Percentiles rank a stretch among this genome's conserved stretches.
These are phyloP conservation scores for Fusarium verrucosum DNA, from an alignment of 2,329 filamentous ascomycete genomes.

Conservation along the genomic window DNA sequence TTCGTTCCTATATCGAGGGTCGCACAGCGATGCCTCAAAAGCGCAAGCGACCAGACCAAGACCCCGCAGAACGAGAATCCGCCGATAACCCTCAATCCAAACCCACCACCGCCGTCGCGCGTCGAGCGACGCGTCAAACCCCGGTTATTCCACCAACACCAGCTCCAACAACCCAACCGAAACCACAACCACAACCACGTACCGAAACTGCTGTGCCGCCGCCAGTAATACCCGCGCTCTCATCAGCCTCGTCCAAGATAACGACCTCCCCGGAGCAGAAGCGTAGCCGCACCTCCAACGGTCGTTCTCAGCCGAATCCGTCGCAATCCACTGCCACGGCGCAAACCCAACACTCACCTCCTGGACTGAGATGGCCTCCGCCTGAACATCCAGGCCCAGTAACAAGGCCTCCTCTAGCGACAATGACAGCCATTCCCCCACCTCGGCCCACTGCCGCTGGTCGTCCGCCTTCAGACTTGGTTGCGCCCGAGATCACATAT, in stretches of 20 bases:
- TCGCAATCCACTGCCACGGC: slow-evolving; percentile 7
- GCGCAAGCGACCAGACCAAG: slow-evolving; percentile 49
- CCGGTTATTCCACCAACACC: slow-evolving; percentile 46
- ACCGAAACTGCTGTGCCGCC: slow-evolving; percentile 33
- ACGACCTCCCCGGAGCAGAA: slow-evolving; percentile 31
- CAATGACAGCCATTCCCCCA: slow-evolving; percentile 40
- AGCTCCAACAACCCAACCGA: slow-evolving; percentile 34
- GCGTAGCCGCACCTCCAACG: slow-evolving; percentile 31
- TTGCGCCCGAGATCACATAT: slow-evolving; percentile 55
- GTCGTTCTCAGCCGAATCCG: slow-evolving; percentile 9
- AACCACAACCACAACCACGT: slow-evolving; percentile 25
- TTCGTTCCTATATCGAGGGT: slow-evolving; percentile 13
- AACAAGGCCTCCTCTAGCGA: slow-evolving; percentile 11
- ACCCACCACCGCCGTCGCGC: slow-evolving; percentile 45
- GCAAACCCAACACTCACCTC: slow-evolving; percentile 26
- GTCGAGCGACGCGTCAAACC: slow-evolving; percentile 54
- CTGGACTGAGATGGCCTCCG: slow-evolving; percentile 41
- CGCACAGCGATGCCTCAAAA: slow-evolving; percentile 50
- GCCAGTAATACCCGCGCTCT: slow-evolving; percentile 26
- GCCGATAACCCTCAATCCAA: slow-evolving; percentile 23
- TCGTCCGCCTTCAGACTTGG: slow-evolving; percentile 48
- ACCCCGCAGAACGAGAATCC: slow-evolving; percentile 31
- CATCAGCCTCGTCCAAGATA: slow-evolving; percentile 2
- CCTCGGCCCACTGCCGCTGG: slow-evolving; percentile 20
- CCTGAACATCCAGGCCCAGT: slow-evolving; percentile 37